These are phyloP conservation scores for Blastobotrys aristatus DNA, from an alignment of 1,139 yeast genomes.

Conservation along the genomic window DNA sequence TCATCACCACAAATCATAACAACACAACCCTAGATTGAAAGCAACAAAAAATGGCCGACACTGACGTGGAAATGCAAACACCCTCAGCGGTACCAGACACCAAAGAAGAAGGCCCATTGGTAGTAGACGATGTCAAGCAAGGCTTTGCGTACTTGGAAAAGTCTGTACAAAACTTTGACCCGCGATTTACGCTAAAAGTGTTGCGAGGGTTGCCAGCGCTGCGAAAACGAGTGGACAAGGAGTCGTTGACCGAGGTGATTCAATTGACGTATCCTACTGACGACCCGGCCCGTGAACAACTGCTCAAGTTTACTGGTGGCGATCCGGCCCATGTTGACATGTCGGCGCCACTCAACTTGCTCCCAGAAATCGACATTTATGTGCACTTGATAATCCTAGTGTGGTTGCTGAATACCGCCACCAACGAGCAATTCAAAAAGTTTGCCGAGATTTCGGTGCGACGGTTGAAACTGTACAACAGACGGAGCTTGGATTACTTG, in stretches of 20 bases:
- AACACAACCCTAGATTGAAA: background rate
- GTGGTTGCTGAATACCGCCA: slow-evolving; percentile 59
- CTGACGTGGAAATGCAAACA: slow-evolving; percentile 14
- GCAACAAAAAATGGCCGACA: slow-evolving; percentile 3
- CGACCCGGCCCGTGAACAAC: slow-evolving; percentile 41
- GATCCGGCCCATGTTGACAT: slow-evolving; percentile 30
- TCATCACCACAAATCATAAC: background rate
- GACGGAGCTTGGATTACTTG: slow-evolving; percentile 79
- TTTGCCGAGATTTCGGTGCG: slow-evolving; percentile 45
- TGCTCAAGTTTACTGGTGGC: slow-evolving; percentile 40
- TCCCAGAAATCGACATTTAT: slow-evolving; percentile 79
- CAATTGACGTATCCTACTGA: slow-evolving; percentile 48
- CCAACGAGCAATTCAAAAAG: slow-evolving; percentile 34
- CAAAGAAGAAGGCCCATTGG: slow-evolving; percentile 16
- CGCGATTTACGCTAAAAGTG: slow-evolving; percentile 80
- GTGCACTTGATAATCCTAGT: slow-evolving; percentile 75
- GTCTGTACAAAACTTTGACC: slow-evolving; percentile 75
- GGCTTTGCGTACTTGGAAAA: slow-evolving; percentile 55
- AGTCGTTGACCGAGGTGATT: slow-evolving; percentile 51
- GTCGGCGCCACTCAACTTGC: slow-evolving; percentile 31
- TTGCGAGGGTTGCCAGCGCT: slow-evolving; percentile 76
- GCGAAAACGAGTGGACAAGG: slow-evolving; percentile 57
- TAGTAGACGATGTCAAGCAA: slow-evolving; percentile 44
- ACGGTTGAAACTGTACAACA: slow-evolving; percentile 60
- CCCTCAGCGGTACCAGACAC: slow-evolving; percentile 4